Evolutionary conservation across 257 asterid species (phyloP), one percentile per base, ranked within the genome.

Genomic region (Penstemon davidsonii): DNA sequence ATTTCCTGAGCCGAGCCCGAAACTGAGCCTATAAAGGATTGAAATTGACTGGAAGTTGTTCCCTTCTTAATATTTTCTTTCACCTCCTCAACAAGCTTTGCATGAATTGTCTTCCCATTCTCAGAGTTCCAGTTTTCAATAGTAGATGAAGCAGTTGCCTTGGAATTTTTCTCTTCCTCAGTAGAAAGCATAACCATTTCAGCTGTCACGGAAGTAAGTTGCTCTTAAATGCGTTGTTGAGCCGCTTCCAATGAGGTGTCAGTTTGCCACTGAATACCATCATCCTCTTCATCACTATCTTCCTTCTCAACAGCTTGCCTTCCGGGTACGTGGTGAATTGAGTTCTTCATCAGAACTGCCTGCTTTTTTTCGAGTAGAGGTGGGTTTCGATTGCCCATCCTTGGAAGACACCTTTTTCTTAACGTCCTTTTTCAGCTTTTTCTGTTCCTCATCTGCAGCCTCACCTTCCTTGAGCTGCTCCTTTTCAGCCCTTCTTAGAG

Each of bases 391-490:
- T 58, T 43, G 15, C 72, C 77, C 18, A 15, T 15, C 18, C 18
- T 15, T 15, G 18, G 18, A 15, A 15, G 18, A 15, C 40, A 71
- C 81, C 55, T 86, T 86, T 50, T 82, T 84, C 88, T 84, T 88
- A 63, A 80, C 80, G 47, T 87, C 95, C 59, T 86, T 88, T 80
- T 86, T 88, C 3, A 68, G 76, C 57, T 84, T 88, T 81, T 84
- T 86, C 76, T 37, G 79, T 80, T 89, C 95, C 58, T 89, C 96
- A 43, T 89, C 96, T 6, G 90, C 90, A 7, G 79, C 88, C 65
- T 87, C 96, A 4, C 96, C 96, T 75, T 89, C 95, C 81, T 87
- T 89, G 45, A 89, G 82, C 3, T 90, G 79, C 82, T 87, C 95
- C 54, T 89, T 89, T 78, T 89, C 92, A 46, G 95, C 95, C 82